Conservation (phyloP, 306 rosid species). For the Pyrus betulifolia region DNA sequence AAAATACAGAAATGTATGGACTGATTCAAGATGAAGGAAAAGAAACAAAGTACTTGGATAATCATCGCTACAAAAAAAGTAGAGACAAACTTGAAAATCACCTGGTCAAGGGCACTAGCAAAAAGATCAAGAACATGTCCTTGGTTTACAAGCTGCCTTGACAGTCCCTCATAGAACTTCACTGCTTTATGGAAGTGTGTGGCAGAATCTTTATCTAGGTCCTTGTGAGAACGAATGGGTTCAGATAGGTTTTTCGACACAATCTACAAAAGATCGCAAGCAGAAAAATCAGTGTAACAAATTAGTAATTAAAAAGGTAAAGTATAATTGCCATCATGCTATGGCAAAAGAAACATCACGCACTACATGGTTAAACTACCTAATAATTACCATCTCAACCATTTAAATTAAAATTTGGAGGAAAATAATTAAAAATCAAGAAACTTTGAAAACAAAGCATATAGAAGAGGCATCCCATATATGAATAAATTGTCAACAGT, state of each 20-base stretch:
- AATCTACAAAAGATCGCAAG: slow-evolving; percentile 47
- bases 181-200: slow-evolving; percentile 76
- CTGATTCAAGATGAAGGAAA: neutral
- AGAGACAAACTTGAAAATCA: slow-evolving; percentile 16
- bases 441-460: neutral
- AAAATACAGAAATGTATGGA: neutral
- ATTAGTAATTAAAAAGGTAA: neutral
- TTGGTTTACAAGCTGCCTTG: slow-evolving; percentile 97
- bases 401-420: neutral
- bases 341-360: neutral
- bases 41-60: neutral
- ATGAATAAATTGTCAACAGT: neutral
- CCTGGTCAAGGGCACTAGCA: slow-evolving; percentile 99
- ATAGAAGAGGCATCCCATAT: neutral
- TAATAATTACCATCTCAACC: neutral
- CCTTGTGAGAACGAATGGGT: slow-evolving; percentile 98
- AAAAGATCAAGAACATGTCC: slow-evolving; percentile 96
- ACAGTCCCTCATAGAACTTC: slow-evolving; percentile 80
- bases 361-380: neutral
- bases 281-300: slow-evolving; percentile 14
- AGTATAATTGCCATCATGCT: neutral
- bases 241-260: slow-evolving; percentile 82
- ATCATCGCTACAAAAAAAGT: slow-evolving; percentile 5
- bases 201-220: slow-evolving; percentile 96
- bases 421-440: neutral